These are phyloP conservation scores for Cinchona pubescens DNA, from an alignment of 257 asterid genomes.

Conservation along the genomic window DNA sequence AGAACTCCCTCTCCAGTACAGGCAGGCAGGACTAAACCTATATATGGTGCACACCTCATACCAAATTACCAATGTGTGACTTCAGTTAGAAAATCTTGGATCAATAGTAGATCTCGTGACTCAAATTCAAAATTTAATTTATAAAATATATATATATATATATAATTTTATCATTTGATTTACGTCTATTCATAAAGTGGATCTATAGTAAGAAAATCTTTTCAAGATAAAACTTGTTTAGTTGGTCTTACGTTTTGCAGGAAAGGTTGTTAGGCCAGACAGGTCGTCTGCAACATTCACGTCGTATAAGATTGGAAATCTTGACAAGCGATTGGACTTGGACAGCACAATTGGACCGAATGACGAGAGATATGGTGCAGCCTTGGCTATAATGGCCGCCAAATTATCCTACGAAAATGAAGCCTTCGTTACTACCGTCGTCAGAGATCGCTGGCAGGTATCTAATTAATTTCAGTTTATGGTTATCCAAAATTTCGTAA, in stretches of 20 bases:
- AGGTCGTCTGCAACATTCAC: conserved; percentile 37
- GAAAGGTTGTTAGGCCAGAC: conserved; percentile 53
- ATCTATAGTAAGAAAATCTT: too few species aligned
- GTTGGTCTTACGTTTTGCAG: conserved; percentile 19
- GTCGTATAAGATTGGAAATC: conserved; percentile 42
- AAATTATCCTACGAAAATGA: conserved; percentile 60
- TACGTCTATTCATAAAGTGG: too few species aligned
- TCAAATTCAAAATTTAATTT: too few species aligned
- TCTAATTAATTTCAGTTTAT: neutral
- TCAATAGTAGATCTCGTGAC: too few species aligned
- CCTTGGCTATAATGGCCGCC: conserved; percentile 57
- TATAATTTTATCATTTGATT: too few species aligned
- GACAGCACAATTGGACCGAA: conserved; percentile 19
- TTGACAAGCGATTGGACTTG: conserved; percentile 46
- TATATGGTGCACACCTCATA: too few species aligned
- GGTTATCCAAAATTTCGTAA: neutral
- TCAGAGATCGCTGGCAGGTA: conserved; percentile 60
- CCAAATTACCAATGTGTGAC: too few species aligned
- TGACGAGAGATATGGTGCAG: conserved; percentile 27
- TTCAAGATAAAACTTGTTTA: too few species aligned
- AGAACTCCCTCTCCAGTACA: too few species aligned
- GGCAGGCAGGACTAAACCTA: too few species aligned
- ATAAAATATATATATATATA: too few species aligned
- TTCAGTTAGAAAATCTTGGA: too few species aligned
- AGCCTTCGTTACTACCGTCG: conserved; percentile 33